Conservation (phyloP, 2,329 filamentous ascomycete species). For the Aspergillus vadensis region DNA sequence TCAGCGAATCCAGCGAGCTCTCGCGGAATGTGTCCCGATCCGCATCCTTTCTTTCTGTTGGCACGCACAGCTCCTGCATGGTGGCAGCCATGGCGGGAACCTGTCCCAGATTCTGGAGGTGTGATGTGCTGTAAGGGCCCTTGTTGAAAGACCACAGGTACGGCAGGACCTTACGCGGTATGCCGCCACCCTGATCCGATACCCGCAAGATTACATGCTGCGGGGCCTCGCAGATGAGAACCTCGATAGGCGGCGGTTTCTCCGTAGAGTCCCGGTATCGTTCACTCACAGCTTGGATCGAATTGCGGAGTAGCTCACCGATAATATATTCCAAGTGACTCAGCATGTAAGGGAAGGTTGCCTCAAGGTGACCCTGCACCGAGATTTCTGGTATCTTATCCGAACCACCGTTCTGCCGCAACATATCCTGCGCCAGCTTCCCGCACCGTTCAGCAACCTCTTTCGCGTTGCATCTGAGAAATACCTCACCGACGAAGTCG, state of each 20-base stretch:
- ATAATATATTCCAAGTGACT: conserved; percentile 97
- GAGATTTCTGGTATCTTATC: conserved; percentile 76
- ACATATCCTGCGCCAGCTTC: conserved; percentile 71
- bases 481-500: conserved; percentile 94
- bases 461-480: conserved; percentile 86
- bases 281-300: conserved; percentile 88
- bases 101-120: conserved; percentile 79
- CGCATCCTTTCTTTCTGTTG: conserved; percentile 36
- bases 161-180: conserved; percentile 79
- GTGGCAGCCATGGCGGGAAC: conserved; percentile 93
- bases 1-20: conserved; percentile 76
- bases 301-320: conserved; percentile 91
- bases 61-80: conserved; percentile 75
- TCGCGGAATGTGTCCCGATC: conserved; percentile 47
- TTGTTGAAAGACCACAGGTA: conserved; percentile 98
- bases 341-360: conserved; percentile 94
- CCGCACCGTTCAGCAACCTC: conserved; percentile 87
- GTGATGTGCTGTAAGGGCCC: conserved; percentile 74
- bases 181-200: conserved; percentile 91
- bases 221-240: conserved; percentile 88
- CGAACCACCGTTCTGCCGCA: conserved; percentile 72
- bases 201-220: conserved; percentile 96
- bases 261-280: conserved; percentile 55
- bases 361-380: conserved; percentile 80
- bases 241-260: conserved; percentile 79